Evolutionary conservation across 148 eudicot genomes (phyloP), one percentile per base, ranked within the genome.

Genomic region (Cornus suecica): DNA sequence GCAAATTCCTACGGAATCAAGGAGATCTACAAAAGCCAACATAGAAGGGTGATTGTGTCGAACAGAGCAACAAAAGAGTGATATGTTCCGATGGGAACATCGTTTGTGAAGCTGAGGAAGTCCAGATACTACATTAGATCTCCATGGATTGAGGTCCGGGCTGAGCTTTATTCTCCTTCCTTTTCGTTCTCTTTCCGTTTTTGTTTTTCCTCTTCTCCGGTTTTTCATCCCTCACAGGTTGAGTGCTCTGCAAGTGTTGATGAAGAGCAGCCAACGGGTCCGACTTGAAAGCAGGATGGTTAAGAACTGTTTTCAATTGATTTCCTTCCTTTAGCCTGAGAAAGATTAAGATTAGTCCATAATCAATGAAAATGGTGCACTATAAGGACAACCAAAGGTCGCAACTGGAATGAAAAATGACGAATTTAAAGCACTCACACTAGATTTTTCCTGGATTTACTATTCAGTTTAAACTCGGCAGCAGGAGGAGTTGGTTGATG

Each of bases 251-350:
- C 80, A 96, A 83, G 71, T 96, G 94, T 77, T 83, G 87, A 75
- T 90, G 86, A 69, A 96, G 88, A 68, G 98, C 90, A 76, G 80
- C 92, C 18, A 96, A 79, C 7, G 99, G 97, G 75, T 96, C 90
- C 0, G 93, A 86, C 76, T 86, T 86, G 81, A 91, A 93, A 71
- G 66, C 83, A n/a, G 92, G 87, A 79, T 86, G 83, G 67, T 45
- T 76, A 41, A 93, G 80, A 71, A 93, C 95, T 10, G 86, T 69
- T 65, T 24, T 81, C 83, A 96, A 29, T 76, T 84, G 90, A 72
- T 87, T 85, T 24, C 82, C 68, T 83, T 96, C 99, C 80, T 84
- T 90, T 82, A 96, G 27, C 60, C 99, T 96, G 89, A 31, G n/a
- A n/a, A n/a, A n/a, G n/a, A n/a, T n/a, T 13, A 54, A 25, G 51